Percentiles rank a stretch among this genome's conserved stretches.
Evolutionary conservation across 2,329 filamentous ascomycete genomes (phyloP).

Genomic region (Colletotrichum coccodes): DNA sequence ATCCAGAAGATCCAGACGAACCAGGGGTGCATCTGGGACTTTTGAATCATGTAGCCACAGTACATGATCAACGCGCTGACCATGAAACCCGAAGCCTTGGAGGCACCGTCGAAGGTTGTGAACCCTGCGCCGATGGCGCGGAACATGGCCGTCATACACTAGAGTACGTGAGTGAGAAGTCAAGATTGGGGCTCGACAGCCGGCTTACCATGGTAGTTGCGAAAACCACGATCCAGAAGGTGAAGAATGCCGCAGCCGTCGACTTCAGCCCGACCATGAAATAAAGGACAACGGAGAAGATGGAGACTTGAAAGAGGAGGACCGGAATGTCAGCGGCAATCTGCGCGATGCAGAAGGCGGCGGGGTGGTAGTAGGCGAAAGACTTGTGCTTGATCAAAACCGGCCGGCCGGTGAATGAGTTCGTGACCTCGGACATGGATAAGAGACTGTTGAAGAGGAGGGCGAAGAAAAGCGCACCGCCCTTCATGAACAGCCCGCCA

Average conservation of each 20-base stretch:
- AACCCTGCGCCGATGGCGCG: conserved; percentile 65
- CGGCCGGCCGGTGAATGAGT: conserved; percentile 69
- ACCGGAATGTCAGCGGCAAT: conserved; percentile 66
- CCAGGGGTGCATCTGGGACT: conserved; percentile 71
- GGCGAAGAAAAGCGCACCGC: conserved; percentile 72
- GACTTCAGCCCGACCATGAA: conserved; percentile 70
- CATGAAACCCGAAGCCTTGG: conserved; percentile 63
- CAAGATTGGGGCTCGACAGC: not conserved
- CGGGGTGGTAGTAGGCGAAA: conserved; percentile 68
- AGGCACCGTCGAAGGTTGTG: conserved; percentile 66
- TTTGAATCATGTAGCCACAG: conserved; percentile 71
- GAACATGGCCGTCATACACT: conserved; percentile 69
- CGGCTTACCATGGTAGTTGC: conserved; percentile 59
- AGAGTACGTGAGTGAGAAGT: not conserved
- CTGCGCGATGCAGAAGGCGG: conserved; percentile 67
- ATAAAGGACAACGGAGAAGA: conserved; percentile 68
- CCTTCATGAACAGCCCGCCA: conserved; percentile 70
- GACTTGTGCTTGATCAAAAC: conserved; percentile 68
- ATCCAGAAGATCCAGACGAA: conserved; percentile 72
- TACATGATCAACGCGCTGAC: conserved; percentile 68
- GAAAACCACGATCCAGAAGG: conserved; percentile 66
- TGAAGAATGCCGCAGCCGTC: conserved; percentile 67
- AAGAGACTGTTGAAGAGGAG: conserved; percentile 71
- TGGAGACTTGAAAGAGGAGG: conserved; percentile 65
- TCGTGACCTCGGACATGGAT: conserved; percentile 73